These are phyloP conservation scores for Eragrostis tef DNA, from an alignment of 202 grass and related monocot species.

Conservation along the genomic window DNA sequence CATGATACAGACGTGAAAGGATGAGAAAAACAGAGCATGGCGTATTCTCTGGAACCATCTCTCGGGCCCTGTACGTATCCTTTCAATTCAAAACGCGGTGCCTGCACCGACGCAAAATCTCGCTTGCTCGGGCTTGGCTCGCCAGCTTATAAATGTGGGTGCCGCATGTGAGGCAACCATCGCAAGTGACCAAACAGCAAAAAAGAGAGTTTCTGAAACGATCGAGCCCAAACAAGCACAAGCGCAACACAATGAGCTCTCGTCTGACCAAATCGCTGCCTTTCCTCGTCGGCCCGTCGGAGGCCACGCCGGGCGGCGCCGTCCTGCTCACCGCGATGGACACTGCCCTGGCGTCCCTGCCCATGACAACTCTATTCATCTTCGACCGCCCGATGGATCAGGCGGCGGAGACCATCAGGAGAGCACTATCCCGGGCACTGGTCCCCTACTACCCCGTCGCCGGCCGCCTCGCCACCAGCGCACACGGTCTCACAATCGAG, in stretches of 20 bases:
- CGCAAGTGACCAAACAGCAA: neutral
- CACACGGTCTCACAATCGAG: neutral
- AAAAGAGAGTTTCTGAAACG: neutral
- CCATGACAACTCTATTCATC: constrained; percentile 4
- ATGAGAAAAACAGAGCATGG: no score
- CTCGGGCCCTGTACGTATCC: no score
- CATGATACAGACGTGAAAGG: no score
- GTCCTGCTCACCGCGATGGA: constrained; percentile 26
- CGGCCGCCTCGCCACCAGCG: constrained; percentile 21
- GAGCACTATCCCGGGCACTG: constrained; percentile 19
- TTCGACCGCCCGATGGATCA: constrained; percentile 4
- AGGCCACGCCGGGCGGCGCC: neutral
- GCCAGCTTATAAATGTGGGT: no score
- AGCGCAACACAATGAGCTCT: constrained; percentile 5
- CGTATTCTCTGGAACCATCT: no score
- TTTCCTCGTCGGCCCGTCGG: neutral
- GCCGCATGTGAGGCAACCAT: no score
- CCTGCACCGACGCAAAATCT: no score
- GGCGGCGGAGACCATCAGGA: constrained; percentile 35
- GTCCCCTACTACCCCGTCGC: constrained; percentile 43
- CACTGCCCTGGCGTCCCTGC: neutral
- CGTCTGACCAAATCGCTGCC: constrained; percentile 15
- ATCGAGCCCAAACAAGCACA: no score
- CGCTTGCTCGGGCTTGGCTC: no score
- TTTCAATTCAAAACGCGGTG: no score